Evolutionary conservation across 2,329 filamentous ascomycete species (phyloP), one percentile per base, ranked within the genome.

Genomic region (Cadophora luteo-olivacea): DNA sequence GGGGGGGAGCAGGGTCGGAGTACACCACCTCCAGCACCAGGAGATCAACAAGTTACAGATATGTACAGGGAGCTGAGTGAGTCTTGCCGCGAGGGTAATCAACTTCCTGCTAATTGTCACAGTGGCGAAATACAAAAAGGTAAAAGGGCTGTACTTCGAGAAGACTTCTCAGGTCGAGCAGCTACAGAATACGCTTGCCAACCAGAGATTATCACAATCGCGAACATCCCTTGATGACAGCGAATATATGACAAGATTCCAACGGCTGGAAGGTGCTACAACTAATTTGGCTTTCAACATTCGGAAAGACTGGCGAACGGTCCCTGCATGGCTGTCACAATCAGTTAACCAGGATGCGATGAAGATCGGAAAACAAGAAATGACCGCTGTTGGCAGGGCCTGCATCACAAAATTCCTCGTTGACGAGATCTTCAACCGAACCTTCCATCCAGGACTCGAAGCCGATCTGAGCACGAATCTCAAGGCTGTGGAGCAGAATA

Each of bases 81-180:
- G 76, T 81, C 52, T 22, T 14, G 16, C 36, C 51, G 25, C 64
- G 16, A 16, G 16, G 24, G 0, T 14, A 5, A 12, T 41, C 25
- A 4, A 36, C 2, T 32, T 22, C 7, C 55, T 65, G 66, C 71
- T 75, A 63, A 74, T 55, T 33, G 29, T 19, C 41, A 22, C 72
- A 97, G 94, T 96, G 77, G 89, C 89, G 73, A 99, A 99, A 82
- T 99, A 99, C 79, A 97, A 97, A 79, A 97, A 97, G 78, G 95
- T 99, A 68, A 99, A 99, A 83, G 90, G 94, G 66, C 92, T 97
- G 75, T 99, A 97, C 79, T 98, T 98, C 79, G 96, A 98, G 72
- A 91, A 97, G 75, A 92, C 91, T 73, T 86, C 89, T 22, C 94
- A 97, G 80, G 92, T 98, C 29, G 95, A 97, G 79, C 92, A 96